A percentile compares a stretch with the other conserved stretches of the same genome.
phyloP scores from a whole-genome alignment of 495 filamentous ascomycete species.

The Penicillium tannophilum region DNA sequence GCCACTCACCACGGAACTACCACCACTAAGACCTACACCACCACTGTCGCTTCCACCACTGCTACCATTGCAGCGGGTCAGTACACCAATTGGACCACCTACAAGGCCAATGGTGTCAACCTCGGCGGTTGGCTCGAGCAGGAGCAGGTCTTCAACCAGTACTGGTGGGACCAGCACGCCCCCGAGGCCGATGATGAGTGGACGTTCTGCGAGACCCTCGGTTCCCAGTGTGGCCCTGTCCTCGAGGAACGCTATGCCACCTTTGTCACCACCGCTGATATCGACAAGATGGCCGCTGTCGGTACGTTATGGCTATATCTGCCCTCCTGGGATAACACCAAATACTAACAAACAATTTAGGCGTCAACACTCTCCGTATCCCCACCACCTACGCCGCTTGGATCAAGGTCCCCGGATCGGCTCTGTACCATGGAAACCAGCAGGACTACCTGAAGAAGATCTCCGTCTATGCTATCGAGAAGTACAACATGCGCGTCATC shows the following conservation, averaged over 20 bases:
- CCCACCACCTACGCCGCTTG: slow-evolving; percentile 22
- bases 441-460: slow-evolving; percentile 26
- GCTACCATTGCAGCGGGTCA: slow-evolving; percentile 11
- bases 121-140: slow-evolving; percentile 19
- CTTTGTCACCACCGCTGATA: slow-evolving; percentile 27
- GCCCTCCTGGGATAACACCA: background rate
- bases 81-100: slow-evolving; percentile 17
- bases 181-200: slow-evolving; percentile 17
- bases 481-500: slow-evolving; percentile 32
- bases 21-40: slow-evolving; percentile 9
- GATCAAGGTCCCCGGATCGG: slow-evolving; percentile 30
- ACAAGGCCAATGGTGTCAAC: slow-evolving; percentile 21
- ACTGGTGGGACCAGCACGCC: slow-evolving; percentile 14
- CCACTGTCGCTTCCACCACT: slow-evolving; percentile 6
- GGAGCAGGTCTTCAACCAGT: slow-evolving; percentile 14
- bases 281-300: slow-evolving; percentile 28
- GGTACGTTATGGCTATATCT: background rate
- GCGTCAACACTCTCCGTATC: slow-evolving; percentile 13
- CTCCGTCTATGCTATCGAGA: slow-evolving; percentile 28
- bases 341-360: background rate
- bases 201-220: slow-evolving; percentile 28
- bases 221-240: slow-evolving; percentile 22
- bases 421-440: slow-evolving; percentile 33
- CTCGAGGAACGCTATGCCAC: slow-evolving; percentile 33
- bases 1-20: slow-evolving; percentile 4